Evolutionary conservation across 768 basidiomycete species (phyloP).

Genomic region (Mycena vulgaris): DNA sequence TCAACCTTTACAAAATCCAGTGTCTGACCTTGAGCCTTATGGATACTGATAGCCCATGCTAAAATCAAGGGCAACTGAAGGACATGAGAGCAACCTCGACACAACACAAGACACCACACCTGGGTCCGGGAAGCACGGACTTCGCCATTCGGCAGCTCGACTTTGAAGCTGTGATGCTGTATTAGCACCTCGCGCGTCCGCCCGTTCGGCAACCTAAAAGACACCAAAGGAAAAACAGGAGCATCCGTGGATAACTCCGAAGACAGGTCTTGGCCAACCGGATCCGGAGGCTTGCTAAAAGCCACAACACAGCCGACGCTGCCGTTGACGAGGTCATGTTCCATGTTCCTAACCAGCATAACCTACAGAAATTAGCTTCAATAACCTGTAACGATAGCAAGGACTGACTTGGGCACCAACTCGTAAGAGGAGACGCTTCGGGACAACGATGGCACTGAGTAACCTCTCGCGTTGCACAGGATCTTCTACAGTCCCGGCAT

Average conservation of each 20-base stretch:
- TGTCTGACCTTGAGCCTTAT: slow-evolving; percentile 98
- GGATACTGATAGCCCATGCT: slow-evolving; percentile 98
- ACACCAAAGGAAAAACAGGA: too few species aligned
- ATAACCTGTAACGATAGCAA: not conserved
- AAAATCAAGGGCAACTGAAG: slow-evolving; percentile 86
- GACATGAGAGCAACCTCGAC: slow-evolving; percentile 73
- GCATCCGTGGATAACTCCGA: not conserved
- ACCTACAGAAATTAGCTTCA: slow-evolving; percentile 68
- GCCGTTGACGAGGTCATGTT: slow-evolving; percentile 93
- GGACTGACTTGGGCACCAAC: slow-evolving; percentile 75
- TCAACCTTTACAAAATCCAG: slow-evolving; percentile 95
- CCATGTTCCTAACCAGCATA: slow-evolving; percentile 95
- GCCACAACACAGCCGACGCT: slow-evolving; percentile 87
- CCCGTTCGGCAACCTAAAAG: not conserved
- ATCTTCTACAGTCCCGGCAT: slow-evolving; percentile 73
- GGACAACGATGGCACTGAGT: slow-evolving; percentile 93
- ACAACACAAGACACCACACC: slow-evolving; percentile 79
- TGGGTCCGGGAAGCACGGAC: not conserved
- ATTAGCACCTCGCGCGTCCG: not conserved
- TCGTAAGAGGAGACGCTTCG: slow-evolving; percentile 74
- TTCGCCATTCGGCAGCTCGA: not conserved
- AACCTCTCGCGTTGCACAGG: slow-evolving; percentile 68
- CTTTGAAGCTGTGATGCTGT: not conserved
- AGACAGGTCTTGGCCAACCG: not conserved
- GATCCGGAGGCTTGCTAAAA: slow-evolving; percentile 61